These are phyloP conservation scores for Tetrahymena malaccensis DNA, from an alignment of 73 alveolate species.

Conservation along the genomic window DNA sequence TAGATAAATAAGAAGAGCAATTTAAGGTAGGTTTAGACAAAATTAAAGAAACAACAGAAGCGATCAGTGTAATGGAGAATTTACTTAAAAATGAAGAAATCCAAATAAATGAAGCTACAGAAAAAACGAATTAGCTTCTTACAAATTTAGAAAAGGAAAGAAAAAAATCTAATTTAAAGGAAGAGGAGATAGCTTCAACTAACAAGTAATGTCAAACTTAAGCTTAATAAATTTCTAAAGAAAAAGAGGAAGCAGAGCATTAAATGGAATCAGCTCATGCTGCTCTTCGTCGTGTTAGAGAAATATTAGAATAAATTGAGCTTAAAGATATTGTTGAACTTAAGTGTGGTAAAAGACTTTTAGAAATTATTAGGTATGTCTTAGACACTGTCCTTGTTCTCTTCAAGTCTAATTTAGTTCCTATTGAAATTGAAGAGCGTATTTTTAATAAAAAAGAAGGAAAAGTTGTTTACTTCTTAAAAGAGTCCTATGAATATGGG, in stretches of 20 bases:
- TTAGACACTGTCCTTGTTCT: constrained; percentile 6
- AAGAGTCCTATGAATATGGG: constrained; percentile 83
- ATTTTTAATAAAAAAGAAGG: constrained; percentile 49
- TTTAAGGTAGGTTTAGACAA: constrained; percentile 79
- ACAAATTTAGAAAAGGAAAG: constrained; percentile 90
- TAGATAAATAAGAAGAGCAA: constrained; percentile 75
- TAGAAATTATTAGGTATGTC: constrained; percentile 10
- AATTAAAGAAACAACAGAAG: constrained; percentile 80
- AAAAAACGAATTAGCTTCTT: constrained; percentile 77
- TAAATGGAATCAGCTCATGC: constrained; percentile 98
- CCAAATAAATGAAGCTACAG: constrained; percentile 80
- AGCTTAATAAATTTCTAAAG: constrained; percentile 86
- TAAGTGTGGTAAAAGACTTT: constrained; percentile 70
- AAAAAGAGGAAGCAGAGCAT: constrained; percentile 93
- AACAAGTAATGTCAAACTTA: constrained; percentile 90
- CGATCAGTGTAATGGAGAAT: constrained; percentile 81
- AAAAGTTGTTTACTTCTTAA: constrained; percentile 51
- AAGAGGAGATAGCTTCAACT: constrained; percentile 92
- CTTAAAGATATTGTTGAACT: constrained; percentile 87
- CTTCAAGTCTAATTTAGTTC: constrained; percentile 40
- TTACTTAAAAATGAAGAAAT: constrained; percentile 90
- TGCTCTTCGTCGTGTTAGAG: constrained; percentile 92
- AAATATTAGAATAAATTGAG: constrained; percentile 83
- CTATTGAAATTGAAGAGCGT: constrained; percentile 48
- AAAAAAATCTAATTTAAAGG: constrained; percentile 95